A percentile compares a stretch with the other conserved stretches of the same genome.
Conservation (phyloP, 345 rosid genomes). For the Nasturtium officinale region DNA sequence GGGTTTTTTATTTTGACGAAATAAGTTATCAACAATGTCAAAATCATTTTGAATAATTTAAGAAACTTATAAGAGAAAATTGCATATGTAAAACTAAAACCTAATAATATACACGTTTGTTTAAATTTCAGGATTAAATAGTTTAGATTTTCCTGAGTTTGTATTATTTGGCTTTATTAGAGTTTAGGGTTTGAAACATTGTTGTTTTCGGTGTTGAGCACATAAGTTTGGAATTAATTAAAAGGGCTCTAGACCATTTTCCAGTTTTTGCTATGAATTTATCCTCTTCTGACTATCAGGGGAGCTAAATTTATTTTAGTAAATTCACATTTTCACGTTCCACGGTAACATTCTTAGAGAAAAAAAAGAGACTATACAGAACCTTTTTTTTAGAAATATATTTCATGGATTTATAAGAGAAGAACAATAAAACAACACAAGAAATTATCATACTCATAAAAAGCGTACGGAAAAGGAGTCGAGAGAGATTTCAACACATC, state of each 20-base stretch:
- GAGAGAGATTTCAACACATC: slow-evolving; percentile 35
- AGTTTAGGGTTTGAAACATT: background rate
- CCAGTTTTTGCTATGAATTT: background rate
- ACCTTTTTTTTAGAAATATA: too few species aligned
- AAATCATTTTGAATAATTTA: background rate
- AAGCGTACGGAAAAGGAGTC: background rate
- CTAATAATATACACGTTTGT: background rate
- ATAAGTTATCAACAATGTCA: background rate
- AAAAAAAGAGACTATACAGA: too few species aligned
- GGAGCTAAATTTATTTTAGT: background rate
- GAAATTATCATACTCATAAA: slow-evolving; percentile 19
- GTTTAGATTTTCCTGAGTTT: background rate
- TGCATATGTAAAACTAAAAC: background rate
- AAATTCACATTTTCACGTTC: background rate
- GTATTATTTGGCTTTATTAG: background rate
- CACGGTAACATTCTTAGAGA: background rate
- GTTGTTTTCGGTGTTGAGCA: background rate
- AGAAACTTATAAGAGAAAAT: background rate
- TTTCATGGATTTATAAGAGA: background rate
- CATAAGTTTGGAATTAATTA: background rate
- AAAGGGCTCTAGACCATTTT: background rate
- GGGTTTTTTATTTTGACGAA: too few species aligned
- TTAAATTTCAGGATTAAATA: background rate
- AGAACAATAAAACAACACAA: background rate
- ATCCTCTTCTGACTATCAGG: too few species aligned